phyloP scores from a whole-genome alignment of 1,139 yeast species.

The Diutina rugosa region DNA sequence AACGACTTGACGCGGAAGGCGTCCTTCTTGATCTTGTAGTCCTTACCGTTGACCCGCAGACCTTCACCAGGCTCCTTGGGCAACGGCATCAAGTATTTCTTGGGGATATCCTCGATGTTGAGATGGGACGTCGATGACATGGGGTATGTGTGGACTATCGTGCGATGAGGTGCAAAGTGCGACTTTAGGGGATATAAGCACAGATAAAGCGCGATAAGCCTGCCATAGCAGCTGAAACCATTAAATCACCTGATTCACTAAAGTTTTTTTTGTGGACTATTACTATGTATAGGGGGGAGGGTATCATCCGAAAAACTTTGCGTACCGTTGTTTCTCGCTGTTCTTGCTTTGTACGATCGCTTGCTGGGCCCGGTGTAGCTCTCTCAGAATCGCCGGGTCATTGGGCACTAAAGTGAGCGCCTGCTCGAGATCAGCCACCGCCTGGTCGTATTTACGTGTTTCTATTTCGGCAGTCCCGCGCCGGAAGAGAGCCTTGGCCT shows the following conservation, averaged over 20 bases:
- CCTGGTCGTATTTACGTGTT: slow-evolving; percentile 34
- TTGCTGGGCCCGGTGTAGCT: slow-evolving; percentile 24
- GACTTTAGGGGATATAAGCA: neutral
- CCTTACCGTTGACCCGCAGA: slow-evolving; percentile 37
- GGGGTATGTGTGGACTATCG: neutral
- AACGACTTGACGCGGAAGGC: slow-evolving; percentile 30
- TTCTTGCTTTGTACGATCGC: slow-evolving; percentile 25
- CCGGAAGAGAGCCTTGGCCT: slow-evolving; percentile 53
- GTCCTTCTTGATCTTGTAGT: slow-evolving; percentile 42
- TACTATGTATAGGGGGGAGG: neutral
- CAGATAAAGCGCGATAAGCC: neutral
- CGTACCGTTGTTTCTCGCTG: slow-evolving; percentile 38
- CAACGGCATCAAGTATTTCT: neutral
- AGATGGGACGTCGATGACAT: neutral
- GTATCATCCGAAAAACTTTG: slow-evolving; percentile 37
- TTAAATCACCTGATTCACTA: too few species aligned
- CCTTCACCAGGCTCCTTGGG: slow-evolving; percentile 26
- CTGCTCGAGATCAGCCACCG: slow-evolving; percentile 28
- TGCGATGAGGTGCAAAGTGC: neutral
- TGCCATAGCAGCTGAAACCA: too few species aligned
- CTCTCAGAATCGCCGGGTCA: slow-evolving; percentile 37
- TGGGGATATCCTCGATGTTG: neutral
- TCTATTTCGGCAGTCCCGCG: slow-evolving; percentile 37
- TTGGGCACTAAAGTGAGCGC: slow-evolving; percentile 34
- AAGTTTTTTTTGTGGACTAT: too few species aligned